Conservation (phyloP, 805 yeast genomes). For the Groenewaldozyma salmanticensis region DNA sequence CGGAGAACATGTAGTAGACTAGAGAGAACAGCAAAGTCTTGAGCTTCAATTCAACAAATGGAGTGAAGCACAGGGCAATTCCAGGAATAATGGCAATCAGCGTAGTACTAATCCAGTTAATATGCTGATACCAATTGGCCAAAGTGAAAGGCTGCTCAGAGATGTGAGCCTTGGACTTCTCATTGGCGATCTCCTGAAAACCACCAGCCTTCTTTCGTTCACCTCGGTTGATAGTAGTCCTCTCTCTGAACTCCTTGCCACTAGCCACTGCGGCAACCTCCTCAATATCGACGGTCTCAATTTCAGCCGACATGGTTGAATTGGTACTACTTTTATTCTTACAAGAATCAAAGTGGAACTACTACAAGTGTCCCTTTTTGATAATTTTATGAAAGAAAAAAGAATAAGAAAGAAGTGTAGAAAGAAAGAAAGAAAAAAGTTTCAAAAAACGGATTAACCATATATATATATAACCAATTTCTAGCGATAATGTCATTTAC, state of each 20-base stretch:
- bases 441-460: no score
- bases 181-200: slow-evolving; percentile 6
- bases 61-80: slow-evolving; percentile 35
- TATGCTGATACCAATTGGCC: slow-evolving; percentile 58
- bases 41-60: slow-evolving; percentile 35
- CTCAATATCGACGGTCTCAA: slow-evolving; percentile 23
- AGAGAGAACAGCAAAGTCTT: slow-evolving; percentile 48
- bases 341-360: no score
- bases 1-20: slow-evolving; percentile 47
- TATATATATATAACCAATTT: no score
- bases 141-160: slow-evolving; percentile 71
- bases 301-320: slow-evolving; percentile 9
- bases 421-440: no score
- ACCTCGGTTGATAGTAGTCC: slow-evolving; percentile 22
- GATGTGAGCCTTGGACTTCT: slow-evolving; percentile 34
- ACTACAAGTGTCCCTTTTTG: no score
- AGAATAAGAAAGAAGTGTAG: no score
- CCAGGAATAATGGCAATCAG: slow-evolving; percentile 50
- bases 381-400: no score
- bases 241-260: slow-evolving; percentile 22
- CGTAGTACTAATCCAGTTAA: slow-evolving; percentile 64
- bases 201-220: slow-evolving; percentile 5
- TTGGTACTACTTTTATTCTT: no score
- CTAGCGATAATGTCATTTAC: no score
- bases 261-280: slow-evolving; percentile 28